phyloP scores from a whole-genome alignment of 2,329 filamentous ascomycete genomes.

The Amylocarpus encephaloides region DNA sequence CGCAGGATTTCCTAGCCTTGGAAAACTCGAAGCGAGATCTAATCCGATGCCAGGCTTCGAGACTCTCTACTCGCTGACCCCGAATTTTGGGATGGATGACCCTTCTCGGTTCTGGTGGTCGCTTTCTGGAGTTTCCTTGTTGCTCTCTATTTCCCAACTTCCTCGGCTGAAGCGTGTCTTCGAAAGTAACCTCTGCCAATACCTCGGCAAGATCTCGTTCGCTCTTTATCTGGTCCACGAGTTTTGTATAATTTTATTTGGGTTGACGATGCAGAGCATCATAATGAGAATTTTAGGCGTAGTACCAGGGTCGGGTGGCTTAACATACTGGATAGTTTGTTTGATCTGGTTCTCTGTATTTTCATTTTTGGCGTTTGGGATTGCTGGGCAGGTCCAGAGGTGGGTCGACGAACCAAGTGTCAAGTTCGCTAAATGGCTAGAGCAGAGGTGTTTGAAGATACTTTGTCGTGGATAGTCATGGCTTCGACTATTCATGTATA shows the following conservation, averaged over 20 bases:
- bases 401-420: conserved; percentile 49
- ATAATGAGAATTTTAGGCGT: conserved; percentile 11
- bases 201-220: conserved; percentile 49
- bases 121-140: conserved; percentile 17
- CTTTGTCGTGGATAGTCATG: too few relatives aligned
- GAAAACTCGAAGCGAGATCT: conserved; percentile 4
- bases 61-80: conserved; percentile 14
- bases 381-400: conserved; percentile 42
- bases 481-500: too few relatives aligned
- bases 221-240: conserved; percentile 46
- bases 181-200: conserved; percentile 44
- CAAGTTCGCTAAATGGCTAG: conserved; percentile 50
- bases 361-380: conserved; percentile 36
- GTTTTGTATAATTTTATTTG: conserved; percentile 28
- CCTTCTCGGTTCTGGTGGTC: conserved; percentile 23
- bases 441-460: conserved; percentile 38
- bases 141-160: conserved; percentile 31
- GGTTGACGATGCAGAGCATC: conserved; percentile 17
- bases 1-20: conserved; percentile 21
- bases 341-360: conserved; percentile 18
- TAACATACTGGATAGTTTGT: conserved; percentile 18
- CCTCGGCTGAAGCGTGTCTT: conserved; percentile 37
- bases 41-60: conserved; percentile 24
- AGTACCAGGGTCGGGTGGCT: background rate
- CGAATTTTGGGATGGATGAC: conserved; percentile 17